Conservation (phyloP, 306 rosid genomes). For the Casuarina glauca region DNA sequence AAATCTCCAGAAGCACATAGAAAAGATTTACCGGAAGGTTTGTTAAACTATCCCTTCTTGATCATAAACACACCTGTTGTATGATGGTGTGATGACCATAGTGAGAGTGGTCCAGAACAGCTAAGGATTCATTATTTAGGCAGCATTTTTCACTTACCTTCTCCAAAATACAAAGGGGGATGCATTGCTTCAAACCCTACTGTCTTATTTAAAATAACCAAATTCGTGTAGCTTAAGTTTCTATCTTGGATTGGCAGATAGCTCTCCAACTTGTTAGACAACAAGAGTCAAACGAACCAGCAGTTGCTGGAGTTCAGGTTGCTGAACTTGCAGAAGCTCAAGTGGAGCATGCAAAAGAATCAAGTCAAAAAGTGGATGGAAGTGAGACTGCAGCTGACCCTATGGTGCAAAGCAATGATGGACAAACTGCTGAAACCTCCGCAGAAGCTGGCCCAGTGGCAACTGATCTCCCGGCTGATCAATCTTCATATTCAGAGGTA, state of each 20-base stretch:
- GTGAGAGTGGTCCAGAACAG: not conserved
- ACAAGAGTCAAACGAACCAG: constrained; percentile 45
- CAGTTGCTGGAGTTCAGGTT: constrained; percentile 28
- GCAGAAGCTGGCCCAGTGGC: constrained; percentile 27
- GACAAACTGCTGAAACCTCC: constrained; percentile 38
- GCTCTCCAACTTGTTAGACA: constrained; percentile 87
- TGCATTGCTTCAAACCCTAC: not conserved
- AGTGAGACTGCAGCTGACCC: constrained; percentile 26
- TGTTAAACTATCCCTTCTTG: constrained; percentile 17
- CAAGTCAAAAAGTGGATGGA: constrained; percentile 24
- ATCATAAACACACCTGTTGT: constrained; percentile 13
- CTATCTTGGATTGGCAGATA: constrained; percentile 62
- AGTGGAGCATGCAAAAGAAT: constrained; percentile 35
- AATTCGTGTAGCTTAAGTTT: constrained; percentile 15
- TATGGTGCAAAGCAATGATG: constrained; percentile 32
- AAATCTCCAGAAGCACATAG: constrained; percentile 95
- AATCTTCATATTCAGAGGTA: constrained; percentile 56
- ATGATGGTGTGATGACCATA: not conserved
- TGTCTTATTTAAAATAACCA: not conserved
- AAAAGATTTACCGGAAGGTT: constrained; percentile 95
- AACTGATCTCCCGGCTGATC: constrained; percentile 39
- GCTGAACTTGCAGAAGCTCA: constrained; percentile 34
- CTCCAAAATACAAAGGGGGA: not conserved
- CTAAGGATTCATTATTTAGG: not conserved
- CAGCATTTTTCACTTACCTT: not conserved